Conservation (phyloP, 176 grass and related monocot species). For the Lolium perenne region DNA sequence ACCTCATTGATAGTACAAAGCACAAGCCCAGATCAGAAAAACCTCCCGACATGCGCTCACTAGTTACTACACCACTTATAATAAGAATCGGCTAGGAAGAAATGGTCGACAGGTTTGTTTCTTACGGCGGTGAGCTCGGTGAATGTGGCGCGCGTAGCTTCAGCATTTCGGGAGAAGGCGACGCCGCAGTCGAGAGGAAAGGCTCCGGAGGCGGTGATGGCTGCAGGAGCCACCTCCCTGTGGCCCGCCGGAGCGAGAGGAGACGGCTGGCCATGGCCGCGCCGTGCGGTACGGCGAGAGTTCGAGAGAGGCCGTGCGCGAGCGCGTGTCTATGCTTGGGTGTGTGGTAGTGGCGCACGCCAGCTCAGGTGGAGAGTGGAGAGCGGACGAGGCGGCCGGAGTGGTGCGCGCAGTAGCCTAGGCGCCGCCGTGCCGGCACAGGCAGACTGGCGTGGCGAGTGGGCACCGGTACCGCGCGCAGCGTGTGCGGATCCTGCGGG, state of each 20-base stretch:
- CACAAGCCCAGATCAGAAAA: neutral
- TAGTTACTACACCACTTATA: neutral
- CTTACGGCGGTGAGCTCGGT: conserved; percentile 44
- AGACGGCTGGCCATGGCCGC: conserved; percentile 43
- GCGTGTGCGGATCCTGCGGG: neutral
- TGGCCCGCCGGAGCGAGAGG: conserved; percentile 25
- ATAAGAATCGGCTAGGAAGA: neutral
- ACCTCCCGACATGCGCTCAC: neutral
- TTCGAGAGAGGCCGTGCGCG: neutral
- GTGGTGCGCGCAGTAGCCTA: neutral
- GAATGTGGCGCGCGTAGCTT: neutral
- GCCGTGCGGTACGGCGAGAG: neutral
- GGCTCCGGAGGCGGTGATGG: neutral
- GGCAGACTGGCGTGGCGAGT: no score
- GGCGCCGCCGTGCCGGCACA: neutral
- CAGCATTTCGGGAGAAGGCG: neutral
- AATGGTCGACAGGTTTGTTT: neutral
- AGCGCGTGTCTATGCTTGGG: neutral
- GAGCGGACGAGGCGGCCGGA: neutral
- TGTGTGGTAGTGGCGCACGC: no score
- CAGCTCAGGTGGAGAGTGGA: neutral
- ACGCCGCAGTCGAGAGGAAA: neutral
- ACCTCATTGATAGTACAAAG: neutral
- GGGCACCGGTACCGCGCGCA: neutral
- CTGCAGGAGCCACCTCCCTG: neutral